These are phyloP conservation scores for Medicago arabica DNA, from an alignment of 306 rosid species.

Conservation along the genomic window DNA sequence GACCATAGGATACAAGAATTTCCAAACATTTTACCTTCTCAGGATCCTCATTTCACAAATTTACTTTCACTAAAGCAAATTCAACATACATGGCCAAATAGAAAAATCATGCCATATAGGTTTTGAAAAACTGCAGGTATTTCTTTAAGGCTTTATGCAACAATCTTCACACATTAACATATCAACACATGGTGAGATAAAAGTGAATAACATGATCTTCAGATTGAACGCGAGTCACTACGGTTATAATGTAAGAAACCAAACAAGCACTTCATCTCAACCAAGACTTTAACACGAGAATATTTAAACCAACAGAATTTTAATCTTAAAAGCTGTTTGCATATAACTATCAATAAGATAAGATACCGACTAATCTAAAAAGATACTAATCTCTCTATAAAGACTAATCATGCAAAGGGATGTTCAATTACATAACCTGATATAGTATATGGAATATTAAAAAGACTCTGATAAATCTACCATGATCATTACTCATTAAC, in stretches of 20 bases:
- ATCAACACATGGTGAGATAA: not conserved
- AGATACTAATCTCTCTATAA: conserved; percentile 37
- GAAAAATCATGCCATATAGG: too few relatives aligned
- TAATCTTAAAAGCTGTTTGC: conserved; percentile 31
- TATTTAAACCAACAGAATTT: not conserved
- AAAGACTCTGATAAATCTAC: conserved; percentile 41
- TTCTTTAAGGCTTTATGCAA: not conserved
- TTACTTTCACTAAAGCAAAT: not conserved
- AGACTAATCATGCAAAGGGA: conserved; percentile 34
- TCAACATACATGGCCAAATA: too few relatives aligned
- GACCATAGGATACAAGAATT: not conserved
- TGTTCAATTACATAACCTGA: conserved; percentile 26
- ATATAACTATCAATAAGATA: conserved; percentile 27
- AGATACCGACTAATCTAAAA: conserved; percentile 14
- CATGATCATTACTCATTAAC: conserved; percentile 44
- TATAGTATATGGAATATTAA: conserved; percentile 31
- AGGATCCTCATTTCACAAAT: too few relatives aligned
- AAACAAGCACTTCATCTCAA: conserved; percentile 14
- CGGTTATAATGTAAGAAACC: not conserved
- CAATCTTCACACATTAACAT: not conserved
- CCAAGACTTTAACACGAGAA: not conserved
- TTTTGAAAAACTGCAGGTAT: not conserved
- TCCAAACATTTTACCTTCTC: too few relatives aligned
- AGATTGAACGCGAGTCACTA: not conserved
- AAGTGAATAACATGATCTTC: not conserved